A percentile compares a stretch with the other conserved stretches of the same genome.
Conservation (phyloP, 495 filamentous ascomycete genomes). For the Aspergillus funiculosus region DNA sequence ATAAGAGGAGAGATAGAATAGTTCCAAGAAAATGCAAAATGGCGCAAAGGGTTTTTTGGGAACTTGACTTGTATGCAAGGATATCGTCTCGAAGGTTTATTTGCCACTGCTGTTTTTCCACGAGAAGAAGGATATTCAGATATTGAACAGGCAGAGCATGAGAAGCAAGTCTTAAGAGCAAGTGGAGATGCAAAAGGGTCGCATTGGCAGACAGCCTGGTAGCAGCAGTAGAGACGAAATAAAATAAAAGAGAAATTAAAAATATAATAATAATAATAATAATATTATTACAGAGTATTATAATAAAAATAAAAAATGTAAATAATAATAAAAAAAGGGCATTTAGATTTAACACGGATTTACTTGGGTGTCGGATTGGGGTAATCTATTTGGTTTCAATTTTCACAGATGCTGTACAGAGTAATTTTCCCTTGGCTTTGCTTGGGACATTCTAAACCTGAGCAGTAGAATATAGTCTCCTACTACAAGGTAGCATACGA, state of each 20-base stretch:
- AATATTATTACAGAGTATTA: not conserved
- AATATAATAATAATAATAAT: constrained; percentile 7
- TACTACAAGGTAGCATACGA: too few species aligned
- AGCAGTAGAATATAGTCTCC: too few species aligned
- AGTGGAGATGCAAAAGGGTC: constrained; percentile 20
- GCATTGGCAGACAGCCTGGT: constrained; percentile 16
- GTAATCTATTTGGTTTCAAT: constrained; percentile 23
- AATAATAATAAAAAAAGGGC: not conserved
- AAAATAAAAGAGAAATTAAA: not conserved
- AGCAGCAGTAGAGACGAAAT: not conserved
- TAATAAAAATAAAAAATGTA: constrained; percentile 1
- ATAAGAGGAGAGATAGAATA: too few species aligned
- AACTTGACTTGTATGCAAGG: constrained; percentile 15
- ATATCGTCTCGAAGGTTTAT: constrained; percentile 12
- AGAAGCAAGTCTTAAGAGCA: not conserved
- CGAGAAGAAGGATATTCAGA: constrained; percentile 9
- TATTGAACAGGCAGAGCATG: constrained; percentile 1
- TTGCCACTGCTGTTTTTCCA: constrained; percentile 19
- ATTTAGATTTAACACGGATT: constrained; percentile 7
- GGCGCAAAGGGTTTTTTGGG: constrained; percentile 1
- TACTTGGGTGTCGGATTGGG: constrained; percentile 23
- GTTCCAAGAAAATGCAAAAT: too few species aligned
- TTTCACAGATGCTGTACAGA: constrained; percentile 5
- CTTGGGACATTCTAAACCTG: constrained; percentile 12
- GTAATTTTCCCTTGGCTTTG: constrained; percentile 17